phyloP scores from a whole-genome alignment of 2,329 filamentous ascomycete species.

The Xylaria sp. region DNA sequence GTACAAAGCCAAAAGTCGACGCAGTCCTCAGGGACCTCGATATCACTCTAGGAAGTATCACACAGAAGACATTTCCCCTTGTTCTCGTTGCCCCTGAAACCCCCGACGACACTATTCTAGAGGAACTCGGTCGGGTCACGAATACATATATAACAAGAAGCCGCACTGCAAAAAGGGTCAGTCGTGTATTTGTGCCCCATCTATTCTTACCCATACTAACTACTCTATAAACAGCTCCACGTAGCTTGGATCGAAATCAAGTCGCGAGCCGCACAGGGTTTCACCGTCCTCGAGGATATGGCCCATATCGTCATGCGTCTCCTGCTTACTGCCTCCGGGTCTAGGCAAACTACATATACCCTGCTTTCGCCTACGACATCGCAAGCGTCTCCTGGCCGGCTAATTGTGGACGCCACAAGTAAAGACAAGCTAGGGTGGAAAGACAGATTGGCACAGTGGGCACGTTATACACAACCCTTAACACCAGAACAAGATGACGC shows the following conservation, averaged over 20 bases:
- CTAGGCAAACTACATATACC: slow-evolving; percentile 39
- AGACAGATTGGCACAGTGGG: slow-evolving; percentile 51
- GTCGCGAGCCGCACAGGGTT: slow-evolving; percentile 27
- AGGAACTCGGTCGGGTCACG: slow-evolving; percentile 54
- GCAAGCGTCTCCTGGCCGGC: slow-evolving; percentile 43
- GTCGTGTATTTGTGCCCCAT: slow-evolving; percentile 19
- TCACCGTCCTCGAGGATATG: slow-evolving; percentile 51
- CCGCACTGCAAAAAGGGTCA: slow-evolving; percentile 42
- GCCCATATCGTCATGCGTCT: slow-evolving; percentile 60
- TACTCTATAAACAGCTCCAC: slow-evolving; percentile 42
- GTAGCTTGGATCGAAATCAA: slow-evolving; percentile 57
- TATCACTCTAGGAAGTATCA: slow-evolving; percentile 45
- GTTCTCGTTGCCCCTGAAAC: slow-evolving; percentile 42
- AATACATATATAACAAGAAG: slow-evolving; percentile 45
- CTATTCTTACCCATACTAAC: slow-evolving; percentile 12
- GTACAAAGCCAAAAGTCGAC: slow-evolving; percentile 52
- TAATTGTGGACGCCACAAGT: slow-evolving; percentile 48
- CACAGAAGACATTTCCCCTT: slow-evolving; percentile 43
- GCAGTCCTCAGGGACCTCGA: slow-evolving; percentile 52
- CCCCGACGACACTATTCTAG: slow-evolving; percentile 46
- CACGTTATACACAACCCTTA: slow-evolving; percentile 48
- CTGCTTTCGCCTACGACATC: slow-evolving; percentile 38
- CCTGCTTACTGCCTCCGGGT: slow-evolving; percentile 52
- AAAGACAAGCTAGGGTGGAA: slow-evolving; percentile 53
- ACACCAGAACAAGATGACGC: slow-evolving; percentile 6